These are phyloP conservation scores for Solanum dulcamara DNA, from an alignment of 257 asterid species.

Conservation along the genomic window DNA sequence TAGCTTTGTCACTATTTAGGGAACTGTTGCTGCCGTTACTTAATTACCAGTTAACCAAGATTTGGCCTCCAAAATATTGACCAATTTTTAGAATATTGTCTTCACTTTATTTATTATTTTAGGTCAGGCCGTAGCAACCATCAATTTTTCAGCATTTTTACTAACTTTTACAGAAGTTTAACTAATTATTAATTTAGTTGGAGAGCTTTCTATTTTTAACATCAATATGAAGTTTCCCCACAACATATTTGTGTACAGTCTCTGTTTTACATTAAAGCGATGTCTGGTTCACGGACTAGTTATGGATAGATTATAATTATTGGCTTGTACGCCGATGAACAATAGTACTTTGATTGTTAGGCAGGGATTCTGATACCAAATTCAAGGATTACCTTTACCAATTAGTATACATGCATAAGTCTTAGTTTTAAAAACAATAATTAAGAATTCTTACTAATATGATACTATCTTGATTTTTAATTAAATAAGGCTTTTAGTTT, in stretches of 20 bases:
- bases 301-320: neutral
- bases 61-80: neutral
- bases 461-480: neutral
- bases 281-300: neutral
- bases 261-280: neutral
- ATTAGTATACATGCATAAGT: neutral
- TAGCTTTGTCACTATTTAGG: neutral
- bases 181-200: neutral
- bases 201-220: neutral
- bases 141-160: neutral
- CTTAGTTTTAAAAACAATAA: neutral
- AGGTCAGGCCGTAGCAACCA: neutral
- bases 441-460: neutral
- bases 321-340: neutral
- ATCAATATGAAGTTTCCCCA: neutral
- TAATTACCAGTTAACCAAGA: neutral
- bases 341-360: neutral
- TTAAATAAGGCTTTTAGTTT: neutral
- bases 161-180: neutral
- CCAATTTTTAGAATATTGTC: neutral
- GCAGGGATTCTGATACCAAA: neutral
- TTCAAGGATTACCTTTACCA: neutral
- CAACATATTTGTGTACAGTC: neutral
- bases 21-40: neutral
- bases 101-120: neutral